phyloP scores from a whole-genome alignment of 2,329 filamentous ascomycete genomes.

The Alternaria sp. region DNA sequence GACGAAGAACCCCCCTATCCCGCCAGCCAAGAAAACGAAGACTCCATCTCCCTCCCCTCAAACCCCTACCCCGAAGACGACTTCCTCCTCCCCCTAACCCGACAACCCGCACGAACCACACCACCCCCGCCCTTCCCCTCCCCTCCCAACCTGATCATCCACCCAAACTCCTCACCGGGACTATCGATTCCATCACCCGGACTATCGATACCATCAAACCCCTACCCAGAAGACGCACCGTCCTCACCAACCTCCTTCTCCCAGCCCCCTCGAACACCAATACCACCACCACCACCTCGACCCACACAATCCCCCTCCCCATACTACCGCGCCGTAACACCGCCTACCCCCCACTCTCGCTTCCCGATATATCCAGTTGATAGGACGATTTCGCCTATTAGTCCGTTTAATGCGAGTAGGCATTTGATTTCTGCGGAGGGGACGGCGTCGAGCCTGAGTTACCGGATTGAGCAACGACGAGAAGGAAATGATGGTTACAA shows the following conservation, averaged over 20 bases:
- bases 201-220: background rate
- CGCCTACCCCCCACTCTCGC: background rate
- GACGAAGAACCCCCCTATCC: background rate
- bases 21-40: background rate
- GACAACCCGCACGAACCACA: background rate
- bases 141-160: background rate
- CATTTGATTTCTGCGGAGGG: background rate
- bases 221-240: conserved; percentile 1
- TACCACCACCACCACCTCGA: background rate
- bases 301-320: background rate
- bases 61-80: conserved; percentile 7
- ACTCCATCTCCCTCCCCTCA: background rate
- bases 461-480: background rate
- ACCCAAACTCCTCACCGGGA: background rate
- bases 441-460: background rate
- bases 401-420: background rate
- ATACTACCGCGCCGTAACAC: background rate
- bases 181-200: background rate
- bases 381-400: background rate
- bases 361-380: background rate
- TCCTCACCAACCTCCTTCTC: background rate
- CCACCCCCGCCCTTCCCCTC: background rate
- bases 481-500: background rate
- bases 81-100: background rate
- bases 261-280: conserved; percentile 11